These are phyloP conservation scores for Trichoderma sp. DNA, from an alignment of 2,329 filamentous ascomycete genomes.

Conservation along the genomic window DNA sequence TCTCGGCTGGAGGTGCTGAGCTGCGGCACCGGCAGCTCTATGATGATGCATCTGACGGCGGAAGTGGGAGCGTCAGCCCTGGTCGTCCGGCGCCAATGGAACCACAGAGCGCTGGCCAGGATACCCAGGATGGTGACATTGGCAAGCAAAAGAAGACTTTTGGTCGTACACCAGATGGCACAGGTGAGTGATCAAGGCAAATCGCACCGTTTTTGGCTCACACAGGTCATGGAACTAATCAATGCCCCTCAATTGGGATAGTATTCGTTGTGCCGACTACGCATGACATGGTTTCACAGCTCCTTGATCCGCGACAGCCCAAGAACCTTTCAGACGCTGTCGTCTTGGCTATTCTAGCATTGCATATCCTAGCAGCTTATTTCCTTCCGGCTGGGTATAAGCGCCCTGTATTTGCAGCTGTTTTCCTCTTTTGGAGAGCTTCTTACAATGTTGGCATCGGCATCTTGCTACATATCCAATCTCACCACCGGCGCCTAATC, in stretches of 20 bases:
- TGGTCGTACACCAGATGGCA: conserved; percentile 87
- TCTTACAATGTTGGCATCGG: conserved; percentile 95
- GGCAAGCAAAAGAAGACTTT: conserved; percentile 66
- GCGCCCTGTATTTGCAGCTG: conserved; percentile 72
- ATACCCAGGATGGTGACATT: not conserved
- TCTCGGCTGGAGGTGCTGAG: conserved; percentile 23
- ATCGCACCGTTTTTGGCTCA: not conserved
- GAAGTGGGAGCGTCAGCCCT: not conserved
- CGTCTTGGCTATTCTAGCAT: conserved; percentile 74
- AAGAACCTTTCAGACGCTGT: conserved; percentile 87
- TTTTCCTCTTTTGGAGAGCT: conserved; percentile 90
- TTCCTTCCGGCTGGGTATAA: conserved; percentile 66
- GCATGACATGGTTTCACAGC: conserved; percentile 98
- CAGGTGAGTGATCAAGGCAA: conserved; percentile 58
- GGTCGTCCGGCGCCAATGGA: conserved; percentile 5
- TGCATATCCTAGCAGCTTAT: conserved; percentile 73
- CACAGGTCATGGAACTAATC: conserved; percentile 19
- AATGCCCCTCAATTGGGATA: conserved; percentile 37
- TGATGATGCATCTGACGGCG: conserved; percentile 7
- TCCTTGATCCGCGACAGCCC: conserved; percentile 88
- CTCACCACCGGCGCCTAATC: conserved; percentile 80
- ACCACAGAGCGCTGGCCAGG: conserved; percentile 6
- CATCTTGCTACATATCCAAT: conserved; percentile 83
- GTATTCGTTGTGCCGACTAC: conserved; percentile 95
- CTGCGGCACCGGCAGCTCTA: conserved; percentile 32